Evolutionary conservation across 2,329 filamentous ascomycete genomes (phyloP), one percentile per base, ranked within the genome.

Genomic region (Seiridium unicorne): DNA sequence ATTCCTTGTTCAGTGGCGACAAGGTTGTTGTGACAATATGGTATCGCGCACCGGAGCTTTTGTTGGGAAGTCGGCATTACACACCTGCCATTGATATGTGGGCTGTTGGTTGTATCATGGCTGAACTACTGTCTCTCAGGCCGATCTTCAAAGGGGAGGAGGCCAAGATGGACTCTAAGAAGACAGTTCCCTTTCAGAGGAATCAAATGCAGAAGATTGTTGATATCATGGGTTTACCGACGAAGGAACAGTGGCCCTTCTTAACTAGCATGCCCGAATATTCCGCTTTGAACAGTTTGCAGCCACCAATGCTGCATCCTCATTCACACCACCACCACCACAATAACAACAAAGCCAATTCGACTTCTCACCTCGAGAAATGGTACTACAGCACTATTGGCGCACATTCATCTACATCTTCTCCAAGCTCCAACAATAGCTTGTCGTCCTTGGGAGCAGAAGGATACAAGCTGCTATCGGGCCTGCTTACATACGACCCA

Each of bases 171-270:
- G 95, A 99, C 75, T 91, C 86, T 68, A 99, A 99, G 76, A 98
- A 98, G 78, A 95, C 91, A 0, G 93, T 98, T 0, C 95, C 95
- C 0, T 99, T 99, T 68, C 95, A 99, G 75, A 87, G 93, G 11
- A 97, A 97, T 69, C 95, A 99, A 77, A 98, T 99, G 94, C 92
- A 95, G 71, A 97, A 97, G 77, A 99, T 99, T 68, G 92, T 97
- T 44, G 95, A 99, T 71, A 93, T 99, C 63, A 89, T 99, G 80
- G 95, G 95, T 36, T 79, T 97, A 65, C 95, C 95, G 0, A 92
- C 86, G 5, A 94, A 94, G 69, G 91, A 96, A 55, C 86, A 88
- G 34, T 99, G 95, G 95, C 92, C 93, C 0, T 82, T 94, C 35
- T 79, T 99, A 2, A 80, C 86, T 1, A 85, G 89, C 44, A 96